Conservation (phyloP, 495 filamentous ascomycete genomes). For the Neurospora sp. region DNA sequence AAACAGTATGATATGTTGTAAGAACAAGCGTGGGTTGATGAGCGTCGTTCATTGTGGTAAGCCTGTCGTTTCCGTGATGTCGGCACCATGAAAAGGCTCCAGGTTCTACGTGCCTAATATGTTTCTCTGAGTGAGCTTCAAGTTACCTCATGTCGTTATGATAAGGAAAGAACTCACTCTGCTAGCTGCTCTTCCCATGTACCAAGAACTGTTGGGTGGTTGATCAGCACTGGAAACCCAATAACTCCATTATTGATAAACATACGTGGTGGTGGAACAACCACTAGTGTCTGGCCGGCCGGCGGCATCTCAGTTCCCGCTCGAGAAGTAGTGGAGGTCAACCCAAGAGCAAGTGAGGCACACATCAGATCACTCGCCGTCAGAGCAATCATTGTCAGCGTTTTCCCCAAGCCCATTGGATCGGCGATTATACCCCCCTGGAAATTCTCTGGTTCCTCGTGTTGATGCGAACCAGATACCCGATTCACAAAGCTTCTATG, state of each 20-base stretch:
- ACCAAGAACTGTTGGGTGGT: constrained; percentile 14
- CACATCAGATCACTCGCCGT: constrained; percentile 15
- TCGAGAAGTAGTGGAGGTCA: neutral
- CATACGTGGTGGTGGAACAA: constrained; percentile 29
- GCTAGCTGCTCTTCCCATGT: constrained; percentile 29
- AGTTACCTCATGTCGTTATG: neutral
- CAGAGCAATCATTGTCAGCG: constrained; percentile 29
- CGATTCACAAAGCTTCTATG: constrained; percentile 18
- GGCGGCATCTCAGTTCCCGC: neutral
- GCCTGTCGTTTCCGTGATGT: constrained; percentile 23
- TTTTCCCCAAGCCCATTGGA: constrained; percentile 34
- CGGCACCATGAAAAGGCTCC: constrained; percentile 14
- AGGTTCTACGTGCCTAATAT: constrained; percentile 17
- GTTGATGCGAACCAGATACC: constrained; percentile 11
- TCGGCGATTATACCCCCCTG: constrained; percentile 33
- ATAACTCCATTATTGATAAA: neutral
- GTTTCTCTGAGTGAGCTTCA: neutral
- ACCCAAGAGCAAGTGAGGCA: neutral
- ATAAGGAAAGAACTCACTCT: constrained; percentile 4
- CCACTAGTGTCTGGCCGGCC: constrained; percentile 16
- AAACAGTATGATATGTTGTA: constrained; percentile 32
- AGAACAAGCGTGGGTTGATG: constrained; percentile 18
- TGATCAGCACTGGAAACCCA: neutral
- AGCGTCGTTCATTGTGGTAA: constrained; percentile 5
- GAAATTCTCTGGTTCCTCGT: constrained; percentile 16